phyloP scores from a whole-genome alignment of 2,329 filamentous ascomycete genomes.

The Ophiostoma sp. region DNA sequence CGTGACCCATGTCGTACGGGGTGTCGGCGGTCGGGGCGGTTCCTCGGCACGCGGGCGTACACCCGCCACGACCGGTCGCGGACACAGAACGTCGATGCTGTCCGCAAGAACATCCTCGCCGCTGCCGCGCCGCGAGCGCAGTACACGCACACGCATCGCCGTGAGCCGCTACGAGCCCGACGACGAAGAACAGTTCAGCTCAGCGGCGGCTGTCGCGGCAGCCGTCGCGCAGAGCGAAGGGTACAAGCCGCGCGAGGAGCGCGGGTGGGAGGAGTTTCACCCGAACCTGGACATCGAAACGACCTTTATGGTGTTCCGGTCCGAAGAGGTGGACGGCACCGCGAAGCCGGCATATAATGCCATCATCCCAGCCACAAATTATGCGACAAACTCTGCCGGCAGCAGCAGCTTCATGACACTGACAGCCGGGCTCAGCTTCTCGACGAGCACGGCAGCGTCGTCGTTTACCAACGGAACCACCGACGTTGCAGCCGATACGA shows the following conservation, averaged over 20 bases:
- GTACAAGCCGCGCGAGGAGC: constrained; percentile 94
- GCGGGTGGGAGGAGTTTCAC: constrained; percentile 97
- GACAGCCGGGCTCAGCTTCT: neutral
- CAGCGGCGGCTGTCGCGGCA: constrained; percentile 81
- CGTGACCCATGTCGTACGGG: constrained; percentile 24
- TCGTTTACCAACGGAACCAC: neutral
- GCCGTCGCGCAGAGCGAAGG: constrained; percentile 87
- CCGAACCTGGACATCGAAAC: constrained; percentile 87
- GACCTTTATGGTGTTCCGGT: constrained; percentile 69
- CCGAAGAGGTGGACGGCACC: constrained; percentile 79
- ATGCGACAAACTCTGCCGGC: neutral
- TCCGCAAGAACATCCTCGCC: constrained; percentile 34
- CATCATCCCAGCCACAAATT: neutral
- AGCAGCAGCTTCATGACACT: no score
- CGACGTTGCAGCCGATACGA: no score
- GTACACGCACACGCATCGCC: constrained; percentile 51
- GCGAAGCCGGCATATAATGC: neutral
- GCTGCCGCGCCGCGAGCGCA: constrained; percentile 52
- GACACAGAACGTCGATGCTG: no score
- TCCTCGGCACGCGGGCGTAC: constrained; percentile 24
- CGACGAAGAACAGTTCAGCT: constrained; percentile 66
- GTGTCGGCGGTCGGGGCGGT: constrained; percentile 46
- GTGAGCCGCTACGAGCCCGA: constrained; percentile 47
- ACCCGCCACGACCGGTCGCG: no score
- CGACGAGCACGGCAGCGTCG: neutral